Evolutionary conservation across 1,284 basidiomycete genomes (phyloP), one percentile per base, ranked within the genome.

Genomic region (Boletus smithii): DNA sequence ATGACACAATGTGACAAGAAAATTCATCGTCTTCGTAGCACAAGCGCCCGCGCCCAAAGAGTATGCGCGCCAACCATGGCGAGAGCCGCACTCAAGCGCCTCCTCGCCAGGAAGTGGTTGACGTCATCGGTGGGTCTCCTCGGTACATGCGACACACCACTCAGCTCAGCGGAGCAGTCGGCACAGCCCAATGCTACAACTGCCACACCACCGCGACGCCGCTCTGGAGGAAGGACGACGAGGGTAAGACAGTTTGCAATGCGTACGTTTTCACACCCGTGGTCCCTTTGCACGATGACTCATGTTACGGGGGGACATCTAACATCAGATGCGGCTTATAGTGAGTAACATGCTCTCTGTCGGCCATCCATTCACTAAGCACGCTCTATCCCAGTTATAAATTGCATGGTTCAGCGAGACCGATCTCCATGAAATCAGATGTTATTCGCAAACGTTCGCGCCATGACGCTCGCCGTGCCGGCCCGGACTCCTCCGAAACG

Each of bases 201-300:
- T 92, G 90, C 70, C 85, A 90, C 59, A 93, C 89, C 17, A 91
- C 87, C 4, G 88, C 89, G 18, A 92, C 90, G 4, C 91, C 90
- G n/a, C 77, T 92, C 30, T 93, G 90, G 89, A 76, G 91, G 55
- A 91, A 91, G 67, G 90, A 92, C 61, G 89, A 91, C 58, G 90
- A 92, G 64, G 91, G 91, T 47, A 91, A 91, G 73, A 91, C 90
- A 1, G 88, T 92, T 40, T 93, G 91, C 74, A 92, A 93, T 60
- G 91, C 89, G 76, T 92, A 70, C 67, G 83, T 79, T 42, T 56
- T 53, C 44, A 42, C 34, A 27, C 35, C 11, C 32, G 11, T 42
- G 18, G 31, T 47, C 7, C 20, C 34, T 29, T 32, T 40, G 5
- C 7, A 9, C 20, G 37, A 34, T 46, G 23, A 49, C 60, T 62